Conservation (phyloP, 225 moss, liverwort and hornwort genomes). For the Pseudoscleropodium purum region DNA sequence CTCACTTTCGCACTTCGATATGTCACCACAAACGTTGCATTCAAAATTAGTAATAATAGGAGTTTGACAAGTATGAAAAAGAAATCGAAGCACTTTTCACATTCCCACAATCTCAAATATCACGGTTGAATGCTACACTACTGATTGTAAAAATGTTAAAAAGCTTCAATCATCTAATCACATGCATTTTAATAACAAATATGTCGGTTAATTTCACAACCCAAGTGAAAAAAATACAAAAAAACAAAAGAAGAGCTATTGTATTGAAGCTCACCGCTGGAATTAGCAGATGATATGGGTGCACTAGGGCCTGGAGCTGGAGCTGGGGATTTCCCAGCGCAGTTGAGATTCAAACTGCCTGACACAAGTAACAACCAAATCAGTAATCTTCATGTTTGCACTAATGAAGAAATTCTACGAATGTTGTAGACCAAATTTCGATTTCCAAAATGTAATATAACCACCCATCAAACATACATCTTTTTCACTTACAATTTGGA, state of each 20-base stretch:
- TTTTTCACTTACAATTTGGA: conserved; percentile 31
- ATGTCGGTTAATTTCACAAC: no score
- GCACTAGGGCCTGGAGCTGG: conserved; percentile 18
- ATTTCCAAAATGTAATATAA: no score
- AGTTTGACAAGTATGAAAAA: neutral
- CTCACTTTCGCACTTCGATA: no score
- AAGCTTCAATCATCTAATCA: neutral
- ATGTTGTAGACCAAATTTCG: neutral
- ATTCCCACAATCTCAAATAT: no score
- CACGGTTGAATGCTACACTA: neutral
- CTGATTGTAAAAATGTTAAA: neutral
- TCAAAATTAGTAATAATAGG: neutral
- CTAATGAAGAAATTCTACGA: neutral
- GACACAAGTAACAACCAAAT: neutral
- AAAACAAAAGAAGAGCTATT: no score
- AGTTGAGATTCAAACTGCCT: conserved; percentile 33
- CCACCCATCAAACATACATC: no score
- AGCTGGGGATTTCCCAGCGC: conserved; percentile 8
- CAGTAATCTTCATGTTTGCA: neutral
- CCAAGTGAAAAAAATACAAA: neutral
- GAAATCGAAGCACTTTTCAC: neutral
- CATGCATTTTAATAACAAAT: neutral
- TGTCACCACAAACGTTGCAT: neutral
- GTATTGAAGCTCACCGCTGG: conserved; percentile 1
- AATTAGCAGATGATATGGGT: neutral